These are phyloP conservation scores for Marchantia polymorpha DNA, from an alignment of 225 moss, liverwort and hornwort species.

Conservation along the genomic window DNA sequence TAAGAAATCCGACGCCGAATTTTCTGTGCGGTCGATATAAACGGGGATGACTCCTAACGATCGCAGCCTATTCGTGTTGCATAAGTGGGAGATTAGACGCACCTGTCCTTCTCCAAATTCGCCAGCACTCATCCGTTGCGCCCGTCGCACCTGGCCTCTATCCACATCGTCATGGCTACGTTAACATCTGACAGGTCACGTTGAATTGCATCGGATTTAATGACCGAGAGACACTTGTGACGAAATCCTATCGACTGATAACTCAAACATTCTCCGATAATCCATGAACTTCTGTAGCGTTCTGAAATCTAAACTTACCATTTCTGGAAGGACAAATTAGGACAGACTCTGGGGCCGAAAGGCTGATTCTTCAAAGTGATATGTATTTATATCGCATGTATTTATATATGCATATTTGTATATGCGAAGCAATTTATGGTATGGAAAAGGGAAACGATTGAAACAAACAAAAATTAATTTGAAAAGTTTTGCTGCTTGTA, in stretches of 20 bases:
- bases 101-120: constrained; percentile 93
- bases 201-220: too few species aligned
- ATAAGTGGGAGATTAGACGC: not conserved
- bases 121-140: constrained; percentile 40
- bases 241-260: not conserved
- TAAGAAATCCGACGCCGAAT: not conserved
- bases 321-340: not conserved
- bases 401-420: too few species aligned
- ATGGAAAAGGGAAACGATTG: too few species aligned
- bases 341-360: not conserved
- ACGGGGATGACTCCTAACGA: not conserved
- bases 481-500: too few species aligned
- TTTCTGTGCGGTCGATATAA: not conserved
- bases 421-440: too few species aligned
- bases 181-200: constrained; percentile 7
- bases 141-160: constrained; percentile 67
- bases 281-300: not conserved
- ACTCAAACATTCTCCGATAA: not conserved
- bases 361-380: not conserved
- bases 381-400: too few species aligned
- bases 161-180: constrained; percentile 26
- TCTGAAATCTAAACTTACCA: not conserved
- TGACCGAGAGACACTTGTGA: not conserved
- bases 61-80: too few species aligned
- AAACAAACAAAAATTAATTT: too few species aligned